phyloP scores from a whole-genome alignment of 768 basidiomycete genomes.

The Rubroboletus satanas region DNA sequence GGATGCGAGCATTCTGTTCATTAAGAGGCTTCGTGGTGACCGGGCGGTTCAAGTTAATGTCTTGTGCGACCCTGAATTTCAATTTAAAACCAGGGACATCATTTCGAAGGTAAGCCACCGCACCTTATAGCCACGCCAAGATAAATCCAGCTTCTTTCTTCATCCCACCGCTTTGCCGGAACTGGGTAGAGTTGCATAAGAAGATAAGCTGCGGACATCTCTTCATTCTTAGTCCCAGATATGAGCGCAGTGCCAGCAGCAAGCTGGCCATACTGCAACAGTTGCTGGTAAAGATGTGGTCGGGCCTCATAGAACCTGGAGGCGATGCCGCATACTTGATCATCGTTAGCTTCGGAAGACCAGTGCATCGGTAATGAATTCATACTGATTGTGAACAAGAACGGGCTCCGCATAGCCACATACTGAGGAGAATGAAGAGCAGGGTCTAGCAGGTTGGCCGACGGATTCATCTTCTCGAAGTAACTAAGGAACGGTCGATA shows the following conservation, averaged over 20 bases:
- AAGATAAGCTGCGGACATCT: slow-evolving; percentile 82
- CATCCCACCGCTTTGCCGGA: slow-evolving; percentile 78
- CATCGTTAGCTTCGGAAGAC: slow-evolving; percentile 4
- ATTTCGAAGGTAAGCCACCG: slow-evolving; percentile 11
- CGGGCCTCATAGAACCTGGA: slow-evolving; percentile 76
- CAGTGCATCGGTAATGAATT: slow-evolving; percentile 17
- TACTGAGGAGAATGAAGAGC: slow-evolving; percentile 79
- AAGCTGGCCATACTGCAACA: slow-evolving; percentile 72
- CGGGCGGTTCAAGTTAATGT: slow-evolving; percentile 83
- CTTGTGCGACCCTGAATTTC: slow-evolving; percentile 70
- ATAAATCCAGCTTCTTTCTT: slow-evolving; percentile 87
- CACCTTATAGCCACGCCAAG: slow-evolving; percentile 86
- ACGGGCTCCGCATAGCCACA: slow-evolving; percentile 81
- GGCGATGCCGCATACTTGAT: slow-evolving; percentile 78
- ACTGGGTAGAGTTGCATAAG: slow-evolving; percentile 73
- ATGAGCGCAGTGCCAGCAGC: slow-evolving; percentile 77
- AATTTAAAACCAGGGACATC: slow-evolving; percentile 4
- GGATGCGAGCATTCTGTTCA: slow-evolving; percentile 78
- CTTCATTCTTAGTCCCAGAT: slow-evolving; percentile 74
- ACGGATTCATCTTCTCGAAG: slow-evolving; percentile 76
- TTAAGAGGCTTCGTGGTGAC: slow-evolving; percentile 69
- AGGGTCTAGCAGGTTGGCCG: slow-evolving; percentile 75
- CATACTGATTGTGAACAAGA: slow-evolving; percentile 88
- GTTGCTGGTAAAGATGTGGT: slow-evolving; percentile 62
- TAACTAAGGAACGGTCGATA: slow-evolving; percentile 42